Conservation (phyloP, 2,329 filamentous ascomycete species). For the Claviceps lovelessii region DNA sequence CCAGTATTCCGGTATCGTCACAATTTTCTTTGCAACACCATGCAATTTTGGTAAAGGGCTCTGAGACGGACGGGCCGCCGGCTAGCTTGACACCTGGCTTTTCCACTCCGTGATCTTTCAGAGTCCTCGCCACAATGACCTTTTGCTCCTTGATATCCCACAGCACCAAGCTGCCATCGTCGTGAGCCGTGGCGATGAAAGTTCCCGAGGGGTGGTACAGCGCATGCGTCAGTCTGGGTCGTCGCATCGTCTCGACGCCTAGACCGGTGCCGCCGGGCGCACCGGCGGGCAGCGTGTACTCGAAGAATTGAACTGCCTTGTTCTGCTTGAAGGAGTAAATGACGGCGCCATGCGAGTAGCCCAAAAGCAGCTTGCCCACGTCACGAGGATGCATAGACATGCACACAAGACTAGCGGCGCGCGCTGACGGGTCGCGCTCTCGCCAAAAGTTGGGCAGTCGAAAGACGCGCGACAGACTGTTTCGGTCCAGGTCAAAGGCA, state of each 20-base stretch:
- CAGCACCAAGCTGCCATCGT: conserved; percentile 82
- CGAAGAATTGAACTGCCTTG: conserved; percentile 60
- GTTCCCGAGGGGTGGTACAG: conserved; percentile 92
- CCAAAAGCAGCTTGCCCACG: conserved; percentile 79
- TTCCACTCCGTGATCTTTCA: conserved; percentile 61
- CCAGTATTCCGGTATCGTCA: conserved; percentile 78
- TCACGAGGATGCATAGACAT: conserved; percentile 82
- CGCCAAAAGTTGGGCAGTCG: conserved; percentile 79
- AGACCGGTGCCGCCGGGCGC: conserved; percentile 69
- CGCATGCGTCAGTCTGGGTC: conserved; percentile 66
- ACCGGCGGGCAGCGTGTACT: conserved; percentile 68
- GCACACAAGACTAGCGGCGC: conserved; percentile 50
- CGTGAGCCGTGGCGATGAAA: conserved; percentile 73
- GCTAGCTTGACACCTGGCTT: conserved; percentile 40
- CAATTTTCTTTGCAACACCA: conserved; percentile 95
- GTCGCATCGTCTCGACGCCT: conserved; percentile 46
- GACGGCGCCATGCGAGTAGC: conserved; percentile 77
- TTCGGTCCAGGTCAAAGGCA: conserved; percentile 84
- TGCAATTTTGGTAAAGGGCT: conserved; percentile 62
- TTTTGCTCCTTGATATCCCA: conserved; percentile 89
- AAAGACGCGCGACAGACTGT: conserved; percentile 54
- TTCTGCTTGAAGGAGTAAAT: conserved; percentile 94
- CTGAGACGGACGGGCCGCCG: conserved; percentile 44
- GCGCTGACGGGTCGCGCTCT: conserved; percentile 52
- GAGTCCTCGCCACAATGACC: conserved; percentile 66